Evolutionary conservation across 2,329 filamentous ascomycete genomes (phyloP).

Genomic region (Aspergillus arachidicola): DNA sequence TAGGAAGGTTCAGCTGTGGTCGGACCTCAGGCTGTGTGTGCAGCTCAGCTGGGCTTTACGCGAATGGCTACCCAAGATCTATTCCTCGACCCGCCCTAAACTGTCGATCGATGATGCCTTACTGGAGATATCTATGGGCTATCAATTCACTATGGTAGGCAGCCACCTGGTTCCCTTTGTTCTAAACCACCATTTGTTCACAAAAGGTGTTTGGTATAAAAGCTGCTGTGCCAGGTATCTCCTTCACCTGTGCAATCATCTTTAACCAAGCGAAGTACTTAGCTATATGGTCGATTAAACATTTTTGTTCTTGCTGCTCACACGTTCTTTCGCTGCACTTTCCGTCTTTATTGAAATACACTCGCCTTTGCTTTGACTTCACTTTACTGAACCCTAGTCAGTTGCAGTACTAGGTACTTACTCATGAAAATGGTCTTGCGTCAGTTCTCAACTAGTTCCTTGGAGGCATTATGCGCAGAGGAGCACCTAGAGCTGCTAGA

Average conservation of each 20-base stretch:
- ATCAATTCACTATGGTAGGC: too few relatives aligned
- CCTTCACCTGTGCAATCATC: background rate
- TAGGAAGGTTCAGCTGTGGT: too few relatives aligned
- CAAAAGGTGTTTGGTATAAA: too few relatives aligned
- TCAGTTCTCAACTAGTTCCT: conserved; percentile 13
- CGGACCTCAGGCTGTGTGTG: too few relatives aligned
- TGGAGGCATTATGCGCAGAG: conserved; percentile 29
- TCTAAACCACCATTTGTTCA: too few relatives aligned
- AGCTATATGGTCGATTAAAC: background rate
- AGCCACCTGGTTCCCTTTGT: too few relatives aligned
- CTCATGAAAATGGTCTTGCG: background rate
- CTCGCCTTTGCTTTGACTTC: background rate
- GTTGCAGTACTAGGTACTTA: background rate
- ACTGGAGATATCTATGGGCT: too few relatives aligned
- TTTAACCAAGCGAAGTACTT: background rate
- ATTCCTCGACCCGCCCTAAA: too few relatives aligned
- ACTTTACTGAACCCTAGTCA: background rate
- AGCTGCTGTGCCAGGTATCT: too few relatives aligned
- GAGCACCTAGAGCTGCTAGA: conserved; percentile 62
- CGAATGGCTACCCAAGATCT: too few relatives aligned
- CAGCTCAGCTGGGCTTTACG: too few relatives aligned
- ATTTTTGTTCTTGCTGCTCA: background rate
- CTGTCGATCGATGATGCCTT: too few relatives aligned
- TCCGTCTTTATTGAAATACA: background rate
- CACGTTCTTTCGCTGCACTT: accelerated